Conservation (phyloP, 176 grass and related monocot genomes). For the Pontederia paniculata region DNA sequence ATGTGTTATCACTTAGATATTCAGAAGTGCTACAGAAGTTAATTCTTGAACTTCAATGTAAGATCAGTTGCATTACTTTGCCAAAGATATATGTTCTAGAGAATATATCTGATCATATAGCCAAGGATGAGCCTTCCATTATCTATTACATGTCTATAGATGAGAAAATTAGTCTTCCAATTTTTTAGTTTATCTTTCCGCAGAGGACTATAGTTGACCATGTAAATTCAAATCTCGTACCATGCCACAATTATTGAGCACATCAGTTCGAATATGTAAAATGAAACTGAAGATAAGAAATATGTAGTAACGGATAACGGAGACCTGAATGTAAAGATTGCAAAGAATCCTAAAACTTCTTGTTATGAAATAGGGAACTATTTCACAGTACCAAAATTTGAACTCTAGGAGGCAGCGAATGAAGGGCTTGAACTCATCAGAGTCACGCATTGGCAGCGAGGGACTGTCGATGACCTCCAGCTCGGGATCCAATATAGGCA, state of each 20-base stretch:
- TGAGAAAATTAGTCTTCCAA: too few species aligned
- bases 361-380: not conserved
- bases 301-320: not conserved
- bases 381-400: constrained; percentile 58
- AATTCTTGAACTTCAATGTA: too few species aligned
- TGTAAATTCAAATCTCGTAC: not conserved
- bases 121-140: too few species aligned
- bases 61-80: too few species aligned
- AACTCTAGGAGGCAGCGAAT: constrained; percentile 78
- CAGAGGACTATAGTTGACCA: too few species aligned
- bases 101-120: too few species aligned
- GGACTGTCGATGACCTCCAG: constrained; percentile 44
- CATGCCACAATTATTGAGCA: not conserved
- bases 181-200: too few species aligned
- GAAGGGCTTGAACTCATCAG: constrained; percentile 91
- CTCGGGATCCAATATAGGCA: constrained; percentile 78
- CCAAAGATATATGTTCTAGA: too few species aligned
- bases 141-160: too few species aligned
- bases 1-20: too few species aligned
- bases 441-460: constrained; percentile 49
- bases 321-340: not conserved
- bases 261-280: not conserved
- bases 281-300: not conserved
- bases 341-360: not conserved
- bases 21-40: too few species aligned